Base-by-base conservation (phyloP, 108 stramenopile genomes). In the Epipyxis sp. region DNA sequence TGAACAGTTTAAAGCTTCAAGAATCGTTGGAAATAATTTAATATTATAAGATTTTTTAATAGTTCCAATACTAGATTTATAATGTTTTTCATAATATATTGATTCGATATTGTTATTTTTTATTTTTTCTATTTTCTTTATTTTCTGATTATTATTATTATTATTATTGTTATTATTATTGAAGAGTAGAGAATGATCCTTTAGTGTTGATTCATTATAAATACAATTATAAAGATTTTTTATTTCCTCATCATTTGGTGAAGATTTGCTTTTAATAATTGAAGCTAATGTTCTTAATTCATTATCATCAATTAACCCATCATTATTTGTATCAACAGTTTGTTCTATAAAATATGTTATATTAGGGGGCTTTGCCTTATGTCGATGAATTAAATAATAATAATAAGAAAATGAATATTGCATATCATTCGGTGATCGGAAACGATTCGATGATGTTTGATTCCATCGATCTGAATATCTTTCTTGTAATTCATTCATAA, bases 331-430 rank as follows among this genome's bases (percentile, higher is more conserved):
- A 40, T 88, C 87, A 39, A 88, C 27, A 37, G 82, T 80, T n/a
- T 69, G 34, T 30, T 27, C 0, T 42, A 76, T 80, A 61, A 44
- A 69, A 32, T 50, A 40, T 34, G 50, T 2, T 35, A 82, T 39
- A 3, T 72, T 42, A 0, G 16, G 20, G 16, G 3, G 54, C 2
- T n/a, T 37, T 2, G 25, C 16, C 16, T 81, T 80, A 39, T 29
- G 45, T 1, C 59, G 6, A 30, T 83, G 72, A 27, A 80, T 83
- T 30, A 88, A 32, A 62, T 79, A 88, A 71, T 83, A 83, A 68
- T 83, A 81, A 77, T 84, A 88, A 29, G 80, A 30, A 27, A 88
- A 88, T 0, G 85, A 78, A 68, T 79, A 88, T 68, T 88, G 87
- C 77, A 86, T 71, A 69, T 88, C 87, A 27, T 83, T n/a, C 1